A percentile compares a stretch with the other conserved stretches of the same genome.
phyloP scores from a whole-genome alignment of 768 basidiomycete genomes.

The Heimioporus sp. region DNA sequence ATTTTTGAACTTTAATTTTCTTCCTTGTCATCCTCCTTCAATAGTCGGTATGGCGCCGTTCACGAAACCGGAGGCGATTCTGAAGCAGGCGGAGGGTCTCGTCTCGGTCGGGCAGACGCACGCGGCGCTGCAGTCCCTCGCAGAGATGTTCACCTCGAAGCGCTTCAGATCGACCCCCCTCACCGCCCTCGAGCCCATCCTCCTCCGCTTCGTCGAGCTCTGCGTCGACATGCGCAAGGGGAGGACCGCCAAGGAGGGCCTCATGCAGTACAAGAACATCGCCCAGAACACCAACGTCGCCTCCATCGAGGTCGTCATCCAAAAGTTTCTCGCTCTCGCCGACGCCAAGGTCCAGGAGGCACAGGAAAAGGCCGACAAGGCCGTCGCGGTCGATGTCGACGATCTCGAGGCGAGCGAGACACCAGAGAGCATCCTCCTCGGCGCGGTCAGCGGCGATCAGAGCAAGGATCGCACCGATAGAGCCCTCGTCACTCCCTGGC shows the following conservation, averaged over 20 bases:
- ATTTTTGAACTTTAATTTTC: not conserved
- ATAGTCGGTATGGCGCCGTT: no score
- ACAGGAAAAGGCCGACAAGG: conserved; percentile 81
- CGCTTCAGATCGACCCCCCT: conserved; percentile 91
- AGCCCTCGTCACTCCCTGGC: conserved; percentile 93
- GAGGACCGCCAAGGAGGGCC: conserved; percentile 88
- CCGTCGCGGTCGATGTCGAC: conserved; percentile 78
- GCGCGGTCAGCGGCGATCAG: conserved; percentile 86
- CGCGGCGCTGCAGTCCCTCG: conserved; percentile 85
- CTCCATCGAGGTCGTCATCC: conserved; percentile 90
- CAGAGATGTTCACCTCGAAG: conserved; percentile 92
- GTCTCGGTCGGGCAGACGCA: conserved; percentile 89
- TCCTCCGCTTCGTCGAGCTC: conserved; percentile 93
- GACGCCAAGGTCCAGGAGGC: conserved; percentile 83
- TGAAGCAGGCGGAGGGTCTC: conserved; percentile 93
- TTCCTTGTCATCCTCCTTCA: no score
- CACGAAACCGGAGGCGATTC: conserved; percentile 85
- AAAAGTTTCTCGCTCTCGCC: conserved; percentile 76
- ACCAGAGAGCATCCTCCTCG: conserved; percentile 86
- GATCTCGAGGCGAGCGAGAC: conserved; percentile 96
- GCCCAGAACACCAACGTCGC: conserved; percentile 90
- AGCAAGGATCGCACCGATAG: conserved; percentile 94
- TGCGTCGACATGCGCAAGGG: conserved; percentile 96
- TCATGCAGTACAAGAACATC: conserved; percentile 98
- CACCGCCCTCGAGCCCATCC: conserved; percentile 88